phyloP scores from a whole-genome alignment of 768 basidiomycete genomes.

The Lactarius sanguifluus region DNA sequence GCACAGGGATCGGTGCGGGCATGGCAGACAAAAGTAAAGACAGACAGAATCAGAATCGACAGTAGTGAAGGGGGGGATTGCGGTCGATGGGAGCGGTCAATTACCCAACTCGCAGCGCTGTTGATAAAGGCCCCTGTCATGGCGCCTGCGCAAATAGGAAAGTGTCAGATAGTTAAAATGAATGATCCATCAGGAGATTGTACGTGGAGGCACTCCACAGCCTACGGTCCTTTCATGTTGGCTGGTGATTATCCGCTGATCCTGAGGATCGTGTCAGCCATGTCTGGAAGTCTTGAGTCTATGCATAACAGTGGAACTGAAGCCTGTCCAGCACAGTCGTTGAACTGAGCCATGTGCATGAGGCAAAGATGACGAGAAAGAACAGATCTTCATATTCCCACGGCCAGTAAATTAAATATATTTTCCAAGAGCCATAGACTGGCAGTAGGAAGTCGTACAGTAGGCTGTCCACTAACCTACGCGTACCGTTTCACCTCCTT shows the following conservation, averaged over 20 bases:
- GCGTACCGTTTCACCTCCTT: slow-evolving; percentile 36
- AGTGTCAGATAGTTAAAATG: background rate
- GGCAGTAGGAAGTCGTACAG: too few species aligned
- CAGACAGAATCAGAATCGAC: background rate
- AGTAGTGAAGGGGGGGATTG: background rate
- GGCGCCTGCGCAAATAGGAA: background rate
- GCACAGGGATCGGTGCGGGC: background rate
- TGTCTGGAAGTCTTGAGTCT: background rate
- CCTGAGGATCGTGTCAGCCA: background rate
- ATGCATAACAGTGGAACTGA: background rate
- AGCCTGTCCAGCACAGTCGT: background rate
- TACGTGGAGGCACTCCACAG: background rate
- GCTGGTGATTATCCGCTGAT: background rate
- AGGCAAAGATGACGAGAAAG: background rate
- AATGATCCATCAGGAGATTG: background rate
- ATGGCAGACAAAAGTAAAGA: background rate
- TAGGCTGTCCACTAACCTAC: background rate
- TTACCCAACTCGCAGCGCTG: background rate
- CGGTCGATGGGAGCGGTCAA: background rate
- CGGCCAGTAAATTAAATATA: slow-evolving; percentile 1
- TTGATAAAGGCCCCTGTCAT: background rate
- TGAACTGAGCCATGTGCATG: background rate
- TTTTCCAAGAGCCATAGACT: background rate
- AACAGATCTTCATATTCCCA: background rate
- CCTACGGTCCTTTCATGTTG: background rate